A percentile compares a stretch with the other conserved stretches of the same genome.
Evolutionary conservation across 176 grass and related monocot genomes (phyloP).

Genomic region (Lolium perenne): DNA sequence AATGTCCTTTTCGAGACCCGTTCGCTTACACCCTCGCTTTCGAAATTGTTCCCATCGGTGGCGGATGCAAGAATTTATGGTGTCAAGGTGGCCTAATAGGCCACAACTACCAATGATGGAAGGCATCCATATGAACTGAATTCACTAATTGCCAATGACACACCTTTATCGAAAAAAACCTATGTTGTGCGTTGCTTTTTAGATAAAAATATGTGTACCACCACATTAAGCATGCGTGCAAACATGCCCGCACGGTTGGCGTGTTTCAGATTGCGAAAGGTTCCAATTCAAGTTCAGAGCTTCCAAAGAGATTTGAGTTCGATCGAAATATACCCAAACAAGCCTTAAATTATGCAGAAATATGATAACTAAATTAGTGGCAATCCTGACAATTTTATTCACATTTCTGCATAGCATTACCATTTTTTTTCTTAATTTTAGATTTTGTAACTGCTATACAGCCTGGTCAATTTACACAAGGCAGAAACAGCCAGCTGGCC

Average conservation of each 20-base stretch:
- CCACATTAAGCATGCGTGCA: too few relatives aligned
- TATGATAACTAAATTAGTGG: not conserved
- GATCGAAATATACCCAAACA: not conserved
- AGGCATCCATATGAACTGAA: not conserved
- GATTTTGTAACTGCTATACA: not conserved
- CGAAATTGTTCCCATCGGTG: not conserved
- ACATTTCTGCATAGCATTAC: not conserved
- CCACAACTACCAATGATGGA: not conserved
- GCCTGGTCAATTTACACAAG: not conserved
- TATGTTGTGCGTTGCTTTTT: too few relatives aligned
- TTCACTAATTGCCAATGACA: not conserved
- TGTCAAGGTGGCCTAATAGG: not conserved
- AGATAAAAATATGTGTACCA: not conserved
- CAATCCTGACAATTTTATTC: not conserved
- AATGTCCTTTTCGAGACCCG: not conserved
- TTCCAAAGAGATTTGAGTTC: not conserved
- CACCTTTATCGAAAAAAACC: too few relatives aligned
- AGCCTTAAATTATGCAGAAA: not conserved
- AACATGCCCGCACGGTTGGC: not conserved
- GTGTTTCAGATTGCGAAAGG: not conserved
- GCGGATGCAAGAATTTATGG: not conserved
- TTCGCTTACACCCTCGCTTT: not conserved
- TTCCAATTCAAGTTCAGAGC: not conserved
- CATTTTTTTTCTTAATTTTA: not conserved
- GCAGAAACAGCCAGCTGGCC: not conserved